phyloP scores from a whole-genome alignment of 139 green algal species.

The Eudorina sp. region DNA sequence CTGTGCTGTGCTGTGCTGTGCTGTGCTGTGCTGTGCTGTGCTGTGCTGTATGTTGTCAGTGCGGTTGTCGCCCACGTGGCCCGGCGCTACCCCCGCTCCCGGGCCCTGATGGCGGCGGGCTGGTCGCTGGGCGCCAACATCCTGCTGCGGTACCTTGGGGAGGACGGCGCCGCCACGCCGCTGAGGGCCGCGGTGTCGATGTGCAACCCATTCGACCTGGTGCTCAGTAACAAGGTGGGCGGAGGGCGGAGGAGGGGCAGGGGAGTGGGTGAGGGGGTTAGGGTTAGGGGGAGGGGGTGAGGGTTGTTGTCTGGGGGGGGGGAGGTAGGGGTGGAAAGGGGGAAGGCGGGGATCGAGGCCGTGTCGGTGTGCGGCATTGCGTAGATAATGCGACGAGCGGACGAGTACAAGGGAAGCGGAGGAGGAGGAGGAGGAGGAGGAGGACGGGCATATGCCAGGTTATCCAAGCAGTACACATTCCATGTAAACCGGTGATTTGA shows the following conservation, averaged over 20 bases:
- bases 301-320: background rate
- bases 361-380: too few species aligned
- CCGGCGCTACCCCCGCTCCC: constrained; percentile 60
- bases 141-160: constrained; percentile 81
- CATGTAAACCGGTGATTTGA: too few species aligned
- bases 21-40: too few species aligned
- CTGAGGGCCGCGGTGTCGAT: constrained; percentile 88
- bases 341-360: too few species aligned
- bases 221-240: constrained; percentile 69
- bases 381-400: too few species aligned
- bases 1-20: too few species aligned
- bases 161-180: constrained; percentile 78
- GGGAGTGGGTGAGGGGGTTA: background rate
- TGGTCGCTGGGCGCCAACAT: constrained; percentile 97
- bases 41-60: background rate
- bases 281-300: background rate
- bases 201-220: constrained; percentile 95
- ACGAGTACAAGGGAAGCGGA: background rate
- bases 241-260: background rate
- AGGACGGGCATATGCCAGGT: background rate
- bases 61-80: constrained; percentile 56
- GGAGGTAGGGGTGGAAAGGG: background rate
- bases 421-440: background rate
- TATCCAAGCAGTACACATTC: too few species aligned
- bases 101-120: constrained; percentile 75